A percentile compares a stretch with the other conserved stretches of the same genome.
Evolutionary conservation across 2,329 filamentous ascomycete genomes (phyloP).

Genomic region (Parafenestella ontariensis): DNA sequence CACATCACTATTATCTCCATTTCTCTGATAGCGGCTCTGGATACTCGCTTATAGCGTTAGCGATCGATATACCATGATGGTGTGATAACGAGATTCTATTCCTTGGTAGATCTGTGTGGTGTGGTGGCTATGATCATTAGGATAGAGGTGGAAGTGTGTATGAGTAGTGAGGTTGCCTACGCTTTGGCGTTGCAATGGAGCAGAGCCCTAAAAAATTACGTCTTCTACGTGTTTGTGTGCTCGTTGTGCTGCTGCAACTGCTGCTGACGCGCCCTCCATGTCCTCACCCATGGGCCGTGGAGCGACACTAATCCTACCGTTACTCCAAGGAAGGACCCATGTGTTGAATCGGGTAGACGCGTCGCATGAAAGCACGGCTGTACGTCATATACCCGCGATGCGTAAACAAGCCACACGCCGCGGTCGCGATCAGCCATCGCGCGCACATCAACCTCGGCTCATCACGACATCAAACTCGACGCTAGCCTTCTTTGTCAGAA

Average conservation of each 20-base stretch:
- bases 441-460: constrained; percentile 14
- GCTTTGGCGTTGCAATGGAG: constrained; percentile 27
- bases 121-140: constrained; percentile 6
- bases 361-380: neutral
- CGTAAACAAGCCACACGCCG: constrained; percentile 10
- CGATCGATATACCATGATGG: constrained; percentile 39
- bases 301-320: neutral
- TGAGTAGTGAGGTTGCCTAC: constrained; percentile 29
- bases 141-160: constrained; percentile 25
- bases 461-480: constrained; percentile 2
- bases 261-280: too few relatives aligned
- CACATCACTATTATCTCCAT: constrained; percentile 42
- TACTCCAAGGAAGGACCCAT: neutral
- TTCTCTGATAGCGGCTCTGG: constrained; percentile 47
- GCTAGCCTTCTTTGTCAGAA: constrained; percentile 11
- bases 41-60: constrained; percentile 44
- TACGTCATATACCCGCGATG: constrained; percentile 11
- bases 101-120: constrained; percentile 28
- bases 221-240: neutral
- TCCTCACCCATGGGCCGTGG: too few relatives aligned
- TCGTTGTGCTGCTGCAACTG: neutral
- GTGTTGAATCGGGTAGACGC: neutral
- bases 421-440: constrained; percentile 7
- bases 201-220: constrained; percentile 16
- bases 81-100: constrained; percentile 37